Percentiles rank a stretch among this genome's conserved stretches.
phyloP scores from a whole-genome alignment of 106 monocot species.

The Acorus gramineus region DNA sequence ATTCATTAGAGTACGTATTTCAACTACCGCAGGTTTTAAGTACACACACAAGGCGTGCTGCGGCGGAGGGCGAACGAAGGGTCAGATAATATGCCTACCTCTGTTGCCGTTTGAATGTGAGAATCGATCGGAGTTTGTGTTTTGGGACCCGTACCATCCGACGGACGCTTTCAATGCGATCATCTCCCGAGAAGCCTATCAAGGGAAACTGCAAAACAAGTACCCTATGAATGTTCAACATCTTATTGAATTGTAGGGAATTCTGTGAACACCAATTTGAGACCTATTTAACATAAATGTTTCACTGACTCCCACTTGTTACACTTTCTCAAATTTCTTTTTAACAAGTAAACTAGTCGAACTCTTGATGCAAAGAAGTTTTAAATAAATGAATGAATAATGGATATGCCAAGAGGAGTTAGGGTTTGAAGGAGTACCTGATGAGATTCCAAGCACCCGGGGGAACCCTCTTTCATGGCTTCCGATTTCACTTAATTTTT shows the following conservation, averaged over 20 bases:
- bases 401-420: no score
- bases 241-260: constrained; percentile 17
- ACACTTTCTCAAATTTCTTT: no score
- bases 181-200: constrained; percentile 15
- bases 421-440: no score
- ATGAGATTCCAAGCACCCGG: no score
- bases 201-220: constrained; percentile 21
- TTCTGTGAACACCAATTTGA: no score
- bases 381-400: no score
- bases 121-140: constrained; percentile 27
- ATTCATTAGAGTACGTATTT: not conserved
- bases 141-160: constrained; percentile 61
- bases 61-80: constrained; percentile 38
- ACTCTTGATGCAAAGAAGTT: no score
- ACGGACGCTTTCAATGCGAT: constrained; percentile 44
- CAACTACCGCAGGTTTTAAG: constrained; percentile 31
- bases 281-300: no score
- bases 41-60: constrained; percentile 37
- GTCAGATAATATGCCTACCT: constrained; percentile 42
- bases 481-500: no score
- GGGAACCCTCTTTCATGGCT: no score
- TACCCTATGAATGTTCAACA: constrained; percentile 39
- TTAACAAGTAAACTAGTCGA: no score
- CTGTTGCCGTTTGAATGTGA: constrained; percentile 24
- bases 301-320: no score